Conservation (phyloP, 2,329 filamentous ascomycete species). For the Talaromyces sp. region DNA sequence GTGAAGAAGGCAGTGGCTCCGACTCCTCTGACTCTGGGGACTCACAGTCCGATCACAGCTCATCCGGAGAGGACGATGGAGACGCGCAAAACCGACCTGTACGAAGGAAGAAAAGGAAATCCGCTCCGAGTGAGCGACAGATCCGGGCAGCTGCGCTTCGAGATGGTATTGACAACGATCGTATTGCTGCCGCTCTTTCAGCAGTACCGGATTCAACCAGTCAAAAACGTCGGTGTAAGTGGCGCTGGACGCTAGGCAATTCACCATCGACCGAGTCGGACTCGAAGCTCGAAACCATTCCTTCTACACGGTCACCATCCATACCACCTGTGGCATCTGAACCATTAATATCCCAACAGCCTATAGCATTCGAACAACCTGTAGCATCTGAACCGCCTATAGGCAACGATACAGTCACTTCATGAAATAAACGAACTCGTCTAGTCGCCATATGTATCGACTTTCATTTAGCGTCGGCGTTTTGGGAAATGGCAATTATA, state of each 20-base stretch:
- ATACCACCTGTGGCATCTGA: background rate
- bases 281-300: background rate
- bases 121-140: constrained; percentile 32
- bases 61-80: constrained; percentile 31
- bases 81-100: constrained; percentile 21
- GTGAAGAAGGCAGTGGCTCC: constrained; percentile 19
- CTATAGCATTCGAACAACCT: no score
- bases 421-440: background rate
- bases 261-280: background rate
- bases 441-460: constrained; percentile 1
- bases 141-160: constrained; percentile 39
- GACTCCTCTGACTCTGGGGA: constrained; percentile 28
- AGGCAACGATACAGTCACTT: background rate
- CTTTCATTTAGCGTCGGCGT: constrained; percentile 11
- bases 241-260: constrained; percentile 16
- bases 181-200: constrained; percentile 10
- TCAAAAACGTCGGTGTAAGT: constrained; percentile 15
- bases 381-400: background rate
- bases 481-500: background rate
- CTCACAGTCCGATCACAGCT: constrained; percentile 23
- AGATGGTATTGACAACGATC: constrained; percentile 45
- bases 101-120: constrained; percentile 39
- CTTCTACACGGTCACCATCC: background rate
- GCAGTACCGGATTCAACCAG: constrained; percentile 4
- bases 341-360: no score